These are phyloP conservation scores for Favolaschia claudopus DNA, from an alignment of 768 basidiomycete species.

Conservation along the genomic window DNA sequence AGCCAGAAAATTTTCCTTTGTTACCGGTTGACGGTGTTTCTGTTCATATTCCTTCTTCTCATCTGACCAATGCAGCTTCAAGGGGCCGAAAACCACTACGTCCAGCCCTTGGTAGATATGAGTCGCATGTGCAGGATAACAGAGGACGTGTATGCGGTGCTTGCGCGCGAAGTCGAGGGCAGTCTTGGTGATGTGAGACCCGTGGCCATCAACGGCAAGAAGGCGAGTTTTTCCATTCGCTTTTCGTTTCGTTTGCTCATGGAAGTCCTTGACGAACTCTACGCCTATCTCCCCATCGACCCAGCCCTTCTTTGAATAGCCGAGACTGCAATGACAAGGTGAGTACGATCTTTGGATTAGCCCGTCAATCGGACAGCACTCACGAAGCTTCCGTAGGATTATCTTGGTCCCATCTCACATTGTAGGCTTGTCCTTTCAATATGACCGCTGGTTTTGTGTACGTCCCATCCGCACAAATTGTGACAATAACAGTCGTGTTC, in stretches of 20 bases:
- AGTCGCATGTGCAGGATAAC: constrained; percentile 53
- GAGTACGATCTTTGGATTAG: too few species aligned
- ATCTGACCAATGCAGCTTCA: constrained; percentile 26
- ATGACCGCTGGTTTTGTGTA: constrained; percentile 45
- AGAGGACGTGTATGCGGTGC: constrained; percentile 49
- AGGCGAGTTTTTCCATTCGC: constrained; percentile 35
- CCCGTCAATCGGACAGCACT: constrained; percentile 16
- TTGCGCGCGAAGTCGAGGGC: constrained; percentile 47
- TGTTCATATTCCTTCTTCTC: constrained; percentile 24
- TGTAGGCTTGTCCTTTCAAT: constrained; percentile 46
- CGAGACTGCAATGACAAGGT: constrained; percentile 32
- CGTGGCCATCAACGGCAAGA: constrained; percentile 56
- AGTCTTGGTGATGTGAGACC: constrained; percentile 46
- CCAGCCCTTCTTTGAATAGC: constrained; percentile 45
- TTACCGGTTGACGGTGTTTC: constrained; percentile 23
- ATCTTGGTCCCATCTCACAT: constrained; percentile 45
- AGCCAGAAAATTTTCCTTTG: constrained; percentile 38
- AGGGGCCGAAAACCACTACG: constrained; percentile 21
- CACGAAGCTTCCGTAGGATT: constrained; percentile 50
- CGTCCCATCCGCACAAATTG: constrained; percentile 50
- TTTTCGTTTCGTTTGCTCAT: constrained; percentile 45
- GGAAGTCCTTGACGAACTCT: constrained; percentile 49
- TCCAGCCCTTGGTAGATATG: constrained; percentile 33
- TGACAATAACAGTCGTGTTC: constrained; percentile 44
- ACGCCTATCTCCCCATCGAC: constrained; percentile 45